Evolutionary conservation across 2,329 filamentous ascomycete species (phyloP), one percentile per base, ranked within the genome.

Genomic region (Cercospora brassicicola): DNA sequence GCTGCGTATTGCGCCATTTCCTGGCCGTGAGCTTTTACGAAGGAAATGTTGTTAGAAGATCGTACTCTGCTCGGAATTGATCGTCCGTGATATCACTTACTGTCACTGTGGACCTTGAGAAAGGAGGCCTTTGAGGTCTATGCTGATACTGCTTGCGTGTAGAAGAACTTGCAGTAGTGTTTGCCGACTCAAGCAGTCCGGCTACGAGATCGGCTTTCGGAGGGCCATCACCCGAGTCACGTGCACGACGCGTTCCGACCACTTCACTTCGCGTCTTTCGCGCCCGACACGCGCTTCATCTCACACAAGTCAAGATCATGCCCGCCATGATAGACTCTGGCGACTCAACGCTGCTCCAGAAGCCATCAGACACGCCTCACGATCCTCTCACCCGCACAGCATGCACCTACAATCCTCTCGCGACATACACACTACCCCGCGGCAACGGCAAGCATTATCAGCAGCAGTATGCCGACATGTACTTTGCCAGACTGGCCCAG

Each of bases 381-480:
- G 71, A 78, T n/a, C 74, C 77, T 15, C 73, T 86, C 23, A 82
- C 87, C 59, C 89, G 90, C 65, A 82, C 79, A 57, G 73, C 83
- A 20, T 89, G 87, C 2, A 75, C 81, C 65, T 98, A 97, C 83
- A 90, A 88, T 66, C 89, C 94, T 0, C 85, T 96, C 30, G 82
- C 88, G 64, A 91, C 89, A 7, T 98, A 93, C 79, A 83, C 83
- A 59, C 87, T 98, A 9, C 86, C 91, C 26, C 90, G 84, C 71
- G 86, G 86, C 28, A 80, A 84, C 51, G 81, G 84, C 39, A 84
- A 85, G 69, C 90, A 93, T 64, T 99, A 98, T 79, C 86, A 94
- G 79, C 95, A 98, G 79, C 95, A 99, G 81, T 99, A 92, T 86
- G 92, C 91, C 70, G 95, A 99, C 80, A 94, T 98, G 88, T 99